A percentile compares a stretch with the other conserved stretches of the same genome.
Conservation (phyloP, 2,329 filamentous ascomycete genomes). For the Calonectria pauciramosa region DNA sequence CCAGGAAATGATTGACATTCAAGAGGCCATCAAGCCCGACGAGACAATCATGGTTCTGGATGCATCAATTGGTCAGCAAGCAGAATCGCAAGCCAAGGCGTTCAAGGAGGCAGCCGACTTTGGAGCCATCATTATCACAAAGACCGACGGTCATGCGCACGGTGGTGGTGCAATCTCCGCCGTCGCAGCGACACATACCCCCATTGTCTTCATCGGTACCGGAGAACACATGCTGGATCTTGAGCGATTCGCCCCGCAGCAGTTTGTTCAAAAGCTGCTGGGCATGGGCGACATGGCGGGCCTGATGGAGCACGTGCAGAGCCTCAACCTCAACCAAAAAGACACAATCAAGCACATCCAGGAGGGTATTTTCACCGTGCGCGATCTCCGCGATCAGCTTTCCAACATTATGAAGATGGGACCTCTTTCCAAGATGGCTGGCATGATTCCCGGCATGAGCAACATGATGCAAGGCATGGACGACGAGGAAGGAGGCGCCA, state of each 20-base stretch:
- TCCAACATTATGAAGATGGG: conserved; percentile 99
- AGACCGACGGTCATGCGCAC: conserved; percentile 95
- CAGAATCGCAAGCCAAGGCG: conserved; percentile 92
- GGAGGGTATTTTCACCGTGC: conserved; percentile 95
- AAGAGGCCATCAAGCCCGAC: conserved; percentile 86
- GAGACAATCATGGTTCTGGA: conserved; percentile 99
- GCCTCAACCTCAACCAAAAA: conserved; percentile 95
- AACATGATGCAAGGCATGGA: conserved; percentile 97
- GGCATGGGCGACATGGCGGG: conserved; percentile 98
- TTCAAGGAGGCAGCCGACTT: conserved; percentile 99
- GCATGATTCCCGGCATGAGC: conserved; percentile 97
- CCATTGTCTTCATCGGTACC: conserved; percentile 97
- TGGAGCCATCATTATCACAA: conserved; percentile 98
- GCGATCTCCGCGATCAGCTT: conserved; percentile 94
- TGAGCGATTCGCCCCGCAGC: conserved; percentile 91
- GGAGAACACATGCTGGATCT: conserved; percentile 97
- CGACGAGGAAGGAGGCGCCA: conserved; percentile 93
- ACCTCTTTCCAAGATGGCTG: conserved; percentile 94
- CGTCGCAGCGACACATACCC: conserved; percentile 94
- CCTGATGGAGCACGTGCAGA: conserved; percentile 95
- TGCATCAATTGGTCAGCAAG: conserved; percentile 95
- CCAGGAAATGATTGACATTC: conserved; percentile 98
- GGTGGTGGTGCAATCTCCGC: conserved; percentile 98
- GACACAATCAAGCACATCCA: conserved; percentile 99
- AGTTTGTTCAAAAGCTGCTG: conserved; percentile 93